Evolutionary conservation across 2,329 filamentous ascomycete species (phyloP).

Genomic region (Colletotrichum orbiculare): DNA sequence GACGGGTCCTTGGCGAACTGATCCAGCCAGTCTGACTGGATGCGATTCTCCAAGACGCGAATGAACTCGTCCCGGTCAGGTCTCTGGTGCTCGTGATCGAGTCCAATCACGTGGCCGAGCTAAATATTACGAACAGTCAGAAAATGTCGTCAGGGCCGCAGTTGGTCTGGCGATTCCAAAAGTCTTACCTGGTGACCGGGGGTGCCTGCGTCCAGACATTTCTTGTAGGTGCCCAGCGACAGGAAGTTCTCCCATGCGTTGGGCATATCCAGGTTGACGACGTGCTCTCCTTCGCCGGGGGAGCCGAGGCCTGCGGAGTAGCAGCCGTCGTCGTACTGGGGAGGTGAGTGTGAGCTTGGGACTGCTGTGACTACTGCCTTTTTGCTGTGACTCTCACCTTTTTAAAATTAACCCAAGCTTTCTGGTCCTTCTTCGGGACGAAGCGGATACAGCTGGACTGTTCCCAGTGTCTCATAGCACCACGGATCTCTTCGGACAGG

Average conservation of each 20-base stretch:
- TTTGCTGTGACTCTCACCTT: not conserved
- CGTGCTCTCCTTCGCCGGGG: too few relatives aligned
- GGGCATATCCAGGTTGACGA: too few relatives aligned
- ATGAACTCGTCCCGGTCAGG: conserved; percentile 17
- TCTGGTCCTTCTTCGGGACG: not conserved
- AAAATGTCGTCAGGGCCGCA: too few relatives aligned
- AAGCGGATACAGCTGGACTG: conserved; percentile 20
- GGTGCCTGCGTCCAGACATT: not conserved
- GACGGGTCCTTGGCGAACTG: not conserved
- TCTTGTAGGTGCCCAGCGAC: too few relatives aligned
- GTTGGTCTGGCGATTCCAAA: too few relatives aligned
- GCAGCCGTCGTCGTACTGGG: not conserved
- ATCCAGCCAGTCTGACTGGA: not conserved
- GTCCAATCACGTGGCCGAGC: conserved; percentile 21
- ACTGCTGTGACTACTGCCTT: too few relatives aligned
- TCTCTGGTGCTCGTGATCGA: conserved; percentile 18
- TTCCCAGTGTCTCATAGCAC: conserved; percentile 18
- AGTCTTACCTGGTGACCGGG: conserved; percentile 1
- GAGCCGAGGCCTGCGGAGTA: not conserved
- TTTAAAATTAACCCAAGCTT: conserved; percentile 11
- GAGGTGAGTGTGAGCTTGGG: not conserved
- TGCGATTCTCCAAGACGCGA: not conserved
- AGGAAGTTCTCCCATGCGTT: too few relatives aligned
- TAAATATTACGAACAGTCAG: not conserved
- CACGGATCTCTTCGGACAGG: conserved; percentile 7